These are phyloP conservation scores for Geotrichum histeridarum DNA, from an alignment of 1,139 yeast genomes.

Conservation along the genomic window DNA sequence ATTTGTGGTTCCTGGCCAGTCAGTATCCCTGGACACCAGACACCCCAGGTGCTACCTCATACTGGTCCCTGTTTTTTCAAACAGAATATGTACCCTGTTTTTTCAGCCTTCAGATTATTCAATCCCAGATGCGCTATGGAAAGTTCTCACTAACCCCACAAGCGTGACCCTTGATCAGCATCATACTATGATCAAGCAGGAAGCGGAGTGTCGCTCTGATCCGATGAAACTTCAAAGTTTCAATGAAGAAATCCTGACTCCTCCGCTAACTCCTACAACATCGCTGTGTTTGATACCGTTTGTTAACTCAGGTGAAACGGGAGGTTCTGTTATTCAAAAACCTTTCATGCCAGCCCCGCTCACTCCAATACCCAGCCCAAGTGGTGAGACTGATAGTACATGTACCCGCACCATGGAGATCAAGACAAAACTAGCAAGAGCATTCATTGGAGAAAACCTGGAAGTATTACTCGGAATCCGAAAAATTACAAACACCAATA, in stretches of 20 bases:
- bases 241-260: too few species aligned
- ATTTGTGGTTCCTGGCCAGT: background rate
- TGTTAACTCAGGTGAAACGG: too few species aligned
- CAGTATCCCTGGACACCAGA: background rate
- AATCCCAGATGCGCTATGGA: background rate
- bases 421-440: conserved; percentile 2
- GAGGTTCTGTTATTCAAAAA: background rate
- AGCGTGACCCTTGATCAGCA: too few species aligned
- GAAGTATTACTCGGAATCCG: background rate
- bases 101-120: background rate
- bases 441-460: background rate
- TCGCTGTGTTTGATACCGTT: too few species aligned
- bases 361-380: background rate
- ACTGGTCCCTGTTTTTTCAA: background rate
- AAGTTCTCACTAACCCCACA: background rate
- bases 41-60: background rate
- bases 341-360: conserved; percentile 6
- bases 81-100: background rate
- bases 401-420: background rate
- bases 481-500: conserved; percentile 1
- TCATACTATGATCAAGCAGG: too few species aligned
- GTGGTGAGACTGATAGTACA: background rate
- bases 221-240: too few species aligned
- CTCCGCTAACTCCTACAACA: too few species aligned
- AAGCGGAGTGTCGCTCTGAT: too few species aligned